Percentiles rank a stretch among this genome's conserved stretches.
phyloP scores from a whole-genome alignment of 768 basidiomycete species.

The Lactarius sp. region DNA sequence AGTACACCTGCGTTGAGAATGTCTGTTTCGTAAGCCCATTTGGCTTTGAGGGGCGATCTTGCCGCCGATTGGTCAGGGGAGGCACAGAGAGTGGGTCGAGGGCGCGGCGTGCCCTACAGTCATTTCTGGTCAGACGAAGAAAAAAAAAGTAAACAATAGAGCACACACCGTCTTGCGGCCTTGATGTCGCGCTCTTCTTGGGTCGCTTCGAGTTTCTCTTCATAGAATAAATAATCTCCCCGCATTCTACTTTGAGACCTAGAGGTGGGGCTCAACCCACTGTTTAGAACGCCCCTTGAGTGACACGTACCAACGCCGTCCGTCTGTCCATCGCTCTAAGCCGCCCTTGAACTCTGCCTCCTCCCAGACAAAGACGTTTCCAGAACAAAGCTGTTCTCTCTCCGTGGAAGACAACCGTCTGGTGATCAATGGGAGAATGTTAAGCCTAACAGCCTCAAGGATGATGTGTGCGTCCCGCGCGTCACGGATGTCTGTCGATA shows the following conservation, averaged over 20 bases:
- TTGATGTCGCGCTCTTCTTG: slow-evolving; percentile 76
- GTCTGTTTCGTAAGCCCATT: slow-evolving; percentile 85
- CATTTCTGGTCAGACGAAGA: neutral
- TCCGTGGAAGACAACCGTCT: slow-evolving; percentile 66
- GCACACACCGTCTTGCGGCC: slow-evolving; percentile 63
- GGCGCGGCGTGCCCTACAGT: slow-evolving; percentile 49
- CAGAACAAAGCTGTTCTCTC: slow-evolving; percentile 62
- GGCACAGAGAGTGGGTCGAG: slow-evolving; percentile 55
- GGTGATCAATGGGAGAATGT: slow-evolving; percentile 64
- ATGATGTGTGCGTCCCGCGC: slow-evolving; percentile 74
- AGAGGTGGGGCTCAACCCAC: slow-evolving; percentile 9
- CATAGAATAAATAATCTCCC: slow-evolving; percentile 78
- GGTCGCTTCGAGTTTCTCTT: slow-evolving; percentile 77
- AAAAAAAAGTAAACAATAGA: neutral
- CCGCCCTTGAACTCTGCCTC: slow-evolving; percentile 64
- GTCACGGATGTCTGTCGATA: slow-evolving; percentile 60
- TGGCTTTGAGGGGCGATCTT: slow-evolving; percentile 72
- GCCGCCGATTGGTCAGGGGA: slow-evolving; percentile 60
- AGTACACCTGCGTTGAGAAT: slow-evolving; percentile 69
- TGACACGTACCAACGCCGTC: slow-evolving; percentile 58
- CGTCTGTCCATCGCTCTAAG: slow-evolving; percentile 77
- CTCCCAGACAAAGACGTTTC: slow-evolving; percentile 83
- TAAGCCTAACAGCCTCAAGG: slow-evolving; percentile 69
- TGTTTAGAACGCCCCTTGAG: neutral
- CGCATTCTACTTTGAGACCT: slow-evolving; percentile 87